Conservation (phyloP, 495 filamentous ascomycete genomes). For the Xylaria curta region DNA sequence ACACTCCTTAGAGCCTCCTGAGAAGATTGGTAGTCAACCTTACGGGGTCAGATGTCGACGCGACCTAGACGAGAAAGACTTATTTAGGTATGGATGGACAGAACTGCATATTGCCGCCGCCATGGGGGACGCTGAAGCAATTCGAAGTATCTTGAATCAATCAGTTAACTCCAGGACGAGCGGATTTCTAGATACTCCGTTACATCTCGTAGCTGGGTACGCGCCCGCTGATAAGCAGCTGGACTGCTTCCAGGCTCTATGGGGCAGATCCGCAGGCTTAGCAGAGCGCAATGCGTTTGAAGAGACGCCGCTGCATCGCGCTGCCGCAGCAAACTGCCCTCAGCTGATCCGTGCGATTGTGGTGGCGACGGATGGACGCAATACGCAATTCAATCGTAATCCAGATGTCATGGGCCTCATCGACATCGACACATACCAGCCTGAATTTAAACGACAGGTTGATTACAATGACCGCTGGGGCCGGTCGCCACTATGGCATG, state of each 20-base stretch:
- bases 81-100: background rate
- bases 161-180: background rate
- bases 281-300: background rate
- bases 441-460: background rate
- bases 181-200: background rate
- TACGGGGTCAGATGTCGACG: background rate
- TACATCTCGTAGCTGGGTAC: background rate
- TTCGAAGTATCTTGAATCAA: background rate
- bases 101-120: background rate
- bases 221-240: background rate
- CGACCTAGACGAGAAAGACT: background rate
- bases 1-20: background rate
- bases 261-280: background rate
- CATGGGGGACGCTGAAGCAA: background rate
- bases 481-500: background rate
- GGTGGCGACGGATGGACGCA: background rate
- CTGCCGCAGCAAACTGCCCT: background rate
- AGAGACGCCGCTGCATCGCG: conserved; percentile 8
- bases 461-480: conserved; percentile 7
- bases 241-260: conserved; percentile 3
- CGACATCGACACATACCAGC: conserved; percentile 2
- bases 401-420: background rate
- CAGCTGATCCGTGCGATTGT: background rate
- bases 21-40: background rate
- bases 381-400: background rate